Base-by-base conservation (phyloP, 768 basidiomycete species). In the Russula emetica region DNA sequence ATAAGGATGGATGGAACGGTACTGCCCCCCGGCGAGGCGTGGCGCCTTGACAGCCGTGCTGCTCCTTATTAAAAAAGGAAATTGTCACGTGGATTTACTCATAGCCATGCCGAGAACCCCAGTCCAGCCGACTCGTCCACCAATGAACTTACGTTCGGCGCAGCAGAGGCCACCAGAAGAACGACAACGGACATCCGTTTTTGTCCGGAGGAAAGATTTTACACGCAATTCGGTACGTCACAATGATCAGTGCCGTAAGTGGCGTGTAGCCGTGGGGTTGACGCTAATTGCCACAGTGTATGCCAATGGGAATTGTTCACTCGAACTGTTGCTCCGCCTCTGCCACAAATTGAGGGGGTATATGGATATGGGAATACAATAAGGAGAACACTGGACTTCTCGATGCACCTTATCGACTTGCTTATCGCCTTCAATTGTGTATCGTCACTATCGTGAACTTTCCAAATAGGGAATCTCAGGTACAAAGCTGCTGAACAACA, bases 111-210 rank as follows among this genome's bases (percentile, higher is more conserved):
- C 51, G 51, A 32, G 30, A 40, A 40, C 16, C 6, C 16, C 38
- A 40, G 38, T 6, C 38, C 0, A 34, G 0, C 13, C 36, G 1
- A 13, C 36, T 13, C 34, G 10, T 13, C 34, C 36, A 38, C 28
- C 54, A 56, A 62, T n/a, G n/a, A n/a, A n/a, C n/a, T 62, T 62
- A 62, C 61, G 61, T 62, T 45, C 40, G 13, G 52, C 55, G 55
- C 49, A 42, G 49, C 24, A 36, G 49, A 34, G 51, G 38, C 38
- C 50, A 54, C 50, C 30, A 57, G n/a, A n/a, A 8, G 9, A 26
- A 28, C 5, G 13, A 49, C 22, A 47, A 51, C 32, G 22, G 40
- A 13, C 50, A 36, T 30, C 51, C 53, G 53, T 50, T 22, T 40
- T 11, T 28, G 32, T 53, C 62, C 62, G 62, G 57, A 49, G 55